Evolutionary conservation across 73 alveolate species (phyloP), one percentile per base, ranked within the genome.

Genomic region (Loxodes magnus): DNA sequence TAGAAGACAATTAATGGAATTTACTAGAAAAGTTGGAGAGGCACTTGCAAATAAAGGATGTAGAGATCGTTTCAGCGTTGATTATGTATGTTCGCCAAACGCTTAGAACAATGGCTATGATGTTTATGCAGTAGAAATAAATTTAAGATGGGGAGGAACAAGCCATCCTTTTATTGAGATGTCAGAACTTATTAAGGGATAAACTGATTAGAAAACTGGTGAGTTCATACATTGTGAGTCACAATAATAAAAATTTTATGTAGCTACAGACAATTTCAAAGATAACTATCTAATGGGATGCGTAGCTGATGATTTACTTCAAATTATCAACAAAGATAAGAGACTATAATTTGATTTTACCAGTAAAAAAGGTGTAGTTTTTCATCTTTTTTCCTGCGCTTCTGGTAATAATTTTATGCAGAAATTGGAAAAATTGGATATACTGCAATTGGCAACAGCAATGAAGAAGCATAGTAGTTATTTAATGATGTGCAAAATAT

Each of bases 141-240:
- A 33, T 1, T 12, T 33, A 12, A 33, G 43, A 33, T 33, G 43
- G 43, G 43, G 43, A n/a, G 43, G 43, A 12, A 33, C 43, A 33
- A n/a, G 20, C 10, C 43, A 33, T 33, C 43, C 43, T 33, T n/a
- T 33, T 12, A 33, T 33, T n/a, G 43, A 33, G 20, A n/a, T 12
- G 20, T 12, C 10, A 33, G 43, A n/a, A 33, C 14, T 33, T 33
- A 33, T n/a, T 16, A 16, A 33, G 43, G 1, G 43, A 12, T 33
- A 16, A 33, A 33, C 43, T 33, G 43, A n/a, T n/a, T 33, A 12
- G 2, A 12, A 33, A 16, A 16, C 10, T 33, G 43, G 43, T n/a
- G 43, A n/a, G 10, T 33, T 33, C 10, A 16, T 33, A 1, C 20
- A 16, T 0, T 33, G 43, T 33, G 43, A 33, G n/a, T n/a, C n/a